Percentiles rank a stretch among this genome's conserved stretches.
Evolutionary conservation across 805 yeast species (phyloP).

Genomic region (Grigorovia humatica): DNA sequence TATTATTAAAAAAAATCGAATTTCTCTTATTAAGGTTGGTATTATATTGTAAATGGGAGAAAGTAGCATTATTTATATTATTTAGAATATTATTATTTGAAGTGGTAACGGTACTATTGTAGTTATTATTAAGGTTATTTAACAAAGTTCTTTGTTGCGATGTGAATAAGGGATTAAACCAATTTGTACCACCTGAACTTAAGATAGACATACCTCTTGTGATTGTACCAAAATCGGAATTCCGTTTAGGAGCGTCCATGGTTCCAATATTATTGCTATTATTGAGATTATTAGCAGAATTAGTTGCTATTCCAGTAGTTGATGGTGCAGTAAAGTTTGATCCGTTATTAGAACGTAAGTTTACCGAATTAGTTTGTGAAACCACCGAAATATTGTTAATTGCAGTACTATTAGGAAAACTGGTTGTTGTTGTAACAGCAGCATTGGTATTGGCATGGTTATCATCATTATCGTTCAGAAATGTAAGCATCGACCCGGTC

Average conservation of each 20-base stretch:
- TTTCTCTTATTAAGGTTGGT: conserved; percentile 11
- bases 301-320: no score
- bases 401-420: not conserved
- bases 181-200: not conserved
- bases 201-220: not conserved
- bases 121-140: conserved; percentile 2
- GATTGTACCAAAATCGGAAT: not conserved
- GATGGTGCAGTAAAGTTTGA: no score
- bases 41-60: not conserved
- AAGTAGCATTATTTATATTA: not conserved
- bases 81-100: conserved; percentile 5
- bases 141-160: not conserved
- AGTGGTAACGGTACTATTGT: conserved; percentile 21
- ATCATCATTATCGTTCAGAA: not conserved
- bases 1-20: conserved; percentile 17
- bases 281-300: not conserved
- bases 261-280: not conserved
- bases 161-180: not conserved
- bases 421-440: conserved; percentile 5
- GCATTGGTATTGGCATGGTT: conserved; percentile 9
- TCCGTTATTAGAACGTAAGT: no score
- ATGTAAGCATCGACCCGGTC: not conserved
- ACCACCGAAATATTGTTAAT: not conserved
- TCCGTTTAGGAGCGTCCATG: not conserved
- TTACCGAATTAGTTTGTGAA: no score